Evolutionary conservation across 306 rosid genomes (phyloP).

Genomic region (Cicer cuneatum): DNA sequence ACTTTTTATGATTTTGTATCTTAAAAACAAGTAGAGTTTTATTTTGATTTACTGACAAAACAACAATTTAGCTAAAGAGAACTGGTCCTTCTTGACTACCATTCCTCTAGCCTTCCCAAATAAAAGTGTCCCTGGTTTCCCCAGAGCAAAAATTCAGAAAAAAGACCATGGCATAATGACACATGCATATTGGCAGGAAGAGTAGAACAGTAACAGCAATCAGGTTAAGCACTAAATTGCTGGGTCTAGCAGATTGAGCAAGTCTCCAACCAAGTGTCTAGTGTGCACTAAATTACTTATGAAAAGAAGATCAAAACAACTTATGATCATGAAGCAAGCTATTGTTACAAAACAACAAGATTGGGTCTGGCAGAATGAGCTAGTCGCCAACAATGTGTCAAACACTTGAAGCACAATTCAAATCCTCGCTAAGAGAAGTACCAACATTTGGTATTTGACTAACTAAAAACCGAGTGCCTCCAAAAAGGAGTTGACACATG

Average conservation of each 20-base stretch:
- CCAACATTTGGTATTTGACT: background rate
- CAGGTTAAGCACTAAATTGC: background rate
- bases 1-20: background rate
- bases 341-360: background rate
- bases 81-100: background rate
- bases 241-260: too few relatives aligned
- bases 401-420: background rate
- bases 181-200: background rate
- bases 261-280: too few relatives aligned
- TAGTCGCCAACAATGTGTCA: background rate
- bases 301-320: background rate
- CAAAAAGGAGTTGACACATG: background rate
- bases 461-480: background rate
- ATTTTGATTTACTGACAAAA: slow-evolving; percentile 5
- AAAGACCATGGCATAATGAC: too few relatives aligned
- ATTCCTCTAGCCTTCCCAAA: slow-evolving; percentile 10
- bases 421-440: background rate
- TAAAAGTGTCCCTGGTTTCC: background rate
- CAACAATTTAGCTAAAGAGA: background rate
- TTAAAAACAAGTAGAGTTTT: background rate
- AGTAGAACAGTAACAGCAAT: background rate
- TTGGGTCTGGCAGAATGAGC: background rate
- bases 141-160: background rate
- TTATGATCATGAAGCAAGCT: background rate
- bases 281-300: background rate